Base-by-base conservation (phyloP, 148 eudicot species). In the Amaranthus hypochondriacus region DNA sequence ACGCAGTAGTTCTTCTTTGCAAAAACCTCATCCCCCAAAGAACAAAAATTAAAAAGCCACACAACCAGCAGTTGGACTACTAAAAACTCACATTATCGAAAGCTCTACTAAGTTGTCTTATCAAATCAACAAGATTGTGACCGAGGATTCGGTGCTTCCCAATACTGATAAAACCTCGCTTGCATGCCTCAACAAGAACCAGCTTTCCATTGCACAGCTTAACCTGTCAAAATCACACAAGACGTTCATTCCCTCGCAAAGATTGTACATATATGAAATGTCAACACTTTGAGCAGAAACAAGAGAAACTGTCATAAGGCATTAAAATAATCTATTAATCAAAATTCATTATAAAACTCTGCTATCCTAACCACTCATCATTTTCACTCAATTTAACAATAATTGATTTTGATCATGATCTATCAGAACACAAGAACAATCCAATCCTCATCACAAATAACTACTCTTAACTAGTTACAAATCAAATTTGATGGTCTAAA, bases 151-250 rank as follows among this genome's bases (percentile, higher is more conserved):
- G 89, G 72, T 96, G 96, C 92, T 92, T 96, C 69, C 99, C 97
- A 73, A 77, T 73, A 69, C 84, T 85, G 62, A 83, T 83, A 74
- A 92, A 96, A 46, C 97, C 99, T 77, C 91, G 86, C 48, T 82
- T 89, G 86, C 96, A 92, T 79, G 88, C 96, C 77, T 96, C 97
- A 75, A 96, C 81, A 28, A 75, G 82, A 62, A 87, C 77, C 82
- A 88, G 66, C 82, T 96, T 96, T 61, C 99, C 99, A 84, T 90
- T 92, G 87, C 96, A 90, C 74, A 92, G 88, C 81, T 96, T 96
- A 70, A 90, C 91, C 99, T 96, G 88, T 77, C 61, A 70, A 77
- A 66, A 52, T 64, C 15, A 47, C 64, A 56, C 44, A 6, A n/a
- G 51, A 75, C 57, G n/a, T 14, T 68, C 57, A 69, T 43, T 12